Base-by-base conservation (phyloP, 441 rosid species). In the Bocquillonia castaneifolia region DNA sequence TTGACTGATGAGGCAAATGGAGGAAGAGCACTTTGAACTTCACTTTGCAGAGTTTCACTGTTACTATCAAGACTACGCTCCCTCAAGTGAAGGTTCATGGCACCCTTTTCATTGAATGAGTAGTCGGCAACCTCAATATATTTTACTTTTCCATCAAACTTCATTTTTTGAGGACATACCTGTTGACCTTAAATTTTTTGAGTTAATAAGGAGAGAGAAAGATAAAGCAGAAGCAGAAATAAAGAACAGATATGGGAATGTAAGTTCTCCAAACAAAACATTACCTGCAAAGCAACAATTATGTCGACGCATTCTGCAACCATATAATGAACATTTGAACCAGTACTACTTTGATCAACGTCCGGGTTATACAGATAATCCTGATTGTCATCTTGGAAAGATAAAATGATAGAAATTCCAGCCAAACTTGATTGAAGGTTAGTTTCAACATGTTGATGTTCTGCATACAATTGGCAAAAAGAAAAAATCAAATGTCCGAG, bases 401-500 rank as follows among this genome's bases (percentile, higher is more conserved):
- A 88, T 64, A 92, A 75, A 42, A 84, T 67, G 53, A 89, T 56
- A 47, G 89, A 88, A 74, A 91, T 80, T 75, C 96, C 96, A 74
- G 95, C 79, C 68, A 89, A 75, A 64, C 78, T 73, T n/a, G 79
- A 89, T 74, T 76, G 81, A 58, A 92, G 76, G 72, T 85, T 90
- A 68, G 98, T 89, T 81, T 90, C 90, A 70, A 86, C 82, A 71
- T 90, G 93, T 79, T 86, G 85, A 67, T 92, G 92, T 72, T 86
- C 99, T 95, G 96, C 25, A 72, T 32, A 74, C 44, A 36, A 32
- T 70, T 42, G 29, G 47, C 29, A n/a, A 25, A 22, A 70, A 78
- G 67, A 36, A 18, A 22, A 63, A 65, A 47, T 45, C 66, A 53
- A 23, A 67, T 55, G 29, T 54, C 58, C 37, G 51, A 63, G 44